Percentiles rank a stretch among this genome's conserved stretches.
Evolutionary conservation across 768 basidiomycete genomes (phyloP).

Genomic region (Podaxis sp.): DNA sequence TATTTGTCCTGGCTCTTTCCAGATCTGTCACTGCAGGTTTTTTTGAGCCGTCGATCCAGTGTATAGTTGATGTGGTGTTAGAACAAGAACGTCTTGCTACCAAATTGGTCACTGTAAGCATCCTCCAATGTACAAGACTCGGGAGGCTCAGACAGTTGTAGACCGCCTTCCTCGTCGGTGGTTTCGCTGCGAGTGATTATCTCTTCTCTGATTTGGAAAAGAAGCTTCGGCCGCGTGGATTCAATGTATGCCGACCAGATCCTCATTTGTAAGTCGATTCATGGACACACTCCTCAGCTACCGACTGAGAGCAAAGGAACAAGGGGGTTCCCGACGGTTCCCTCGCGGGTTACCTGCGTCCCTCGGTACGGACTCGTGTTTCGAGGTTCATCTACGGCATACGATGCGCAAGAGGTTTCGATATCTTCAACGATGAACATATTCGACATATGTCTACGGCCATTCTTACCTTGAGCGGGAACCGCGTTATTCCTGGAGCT

Average conservation of each 20-base stretch:
- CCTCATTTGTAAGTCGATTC: slow-evolving; percentile 16
- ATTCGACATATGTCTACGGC: slow-evolving; percentile 11
- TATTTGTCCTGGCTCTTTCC: neutral
- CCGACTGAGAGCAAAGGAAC: slow-evolving; percentile 20
- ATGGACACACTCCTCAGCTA: neutral
- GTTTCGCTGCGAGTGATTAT: slow-evolving; percentile 51
- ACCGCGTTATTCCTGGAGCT: slow-evolving; percentile 6
- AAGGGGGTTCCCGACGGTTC: slow-evolving; percentile 33
- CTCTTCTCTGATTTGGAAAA: slow-evolving; percentile 28
- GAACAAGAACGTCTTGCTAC: slow-evolving; percentile 19
- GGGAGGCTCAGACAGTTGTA: slow-evolving; percentile 11
- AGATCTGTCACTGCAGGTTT: slow-evolving; percentile 30
- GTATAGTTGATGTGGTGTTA: slow-evolving; percentile 27
- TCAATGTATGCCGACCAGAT: slow-evolving; percentile 18
- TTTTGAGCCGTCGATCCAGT: slow-evolving; percentile 29
- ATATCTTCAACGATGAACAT: slow-evolving; percentile 24
- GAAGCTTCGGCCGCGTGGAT: slow-evolving; percentile 9
- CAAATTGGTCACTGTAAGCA: slow-evolving; percentile 25
- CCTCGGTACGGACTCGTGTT: slow-evolving; percentile 26
- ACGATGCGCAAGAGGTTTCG: slow-evolving; percentile 20
- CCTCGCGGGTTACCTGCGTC: slow-evolving; percentile 28
- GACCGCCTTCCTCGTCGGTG: slow-evolving; percentile 46
- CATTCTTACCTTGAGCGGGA: neutral
- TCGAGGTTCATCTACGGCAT: slow-evolving; percentile 27
- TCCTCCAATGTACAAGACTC: neutral